Percentiles rank a stretch among this genome's conserved stretches.
These are phyloP conservation scores for Tuber melanosporum DNA, from an alignment of 495 filamentous ascomycete genomes.

Conservation along the genomic window DNA sequence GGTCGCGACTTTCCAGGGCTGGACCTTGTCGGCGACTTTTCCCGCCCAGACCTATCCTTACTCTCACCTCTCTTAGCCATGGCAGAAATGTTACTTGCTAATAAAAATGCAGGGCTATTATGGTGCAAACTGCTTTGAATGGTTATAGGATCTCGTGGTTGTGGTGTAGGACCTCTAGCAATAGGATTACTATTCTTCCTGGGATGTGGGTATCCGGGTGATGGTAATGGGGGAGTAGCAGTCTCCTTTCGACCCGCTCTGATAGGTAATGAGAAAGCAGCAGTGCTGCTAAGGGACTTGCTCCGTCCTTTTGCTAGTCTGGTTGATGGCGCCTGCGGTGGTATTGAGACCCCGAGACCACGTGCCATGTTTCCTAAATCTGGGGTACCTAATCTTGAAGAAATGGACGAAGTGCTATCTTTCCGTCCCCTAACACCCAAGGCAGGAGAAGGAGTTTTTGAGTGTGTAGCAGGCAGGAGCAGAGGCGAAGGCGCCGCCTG, in stretches of 20 bases:
- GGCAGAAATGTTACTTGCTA: conserved; percentile 13
- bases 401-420: conserved; percentile 28
- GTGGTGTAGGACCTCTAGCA: conserved; percentile 28
- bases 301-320: conserved; percentile 36
- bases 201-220: conserved; percentile 28
- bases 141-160: conserved; percentile 26
- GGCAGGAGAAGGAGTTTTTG: conserved; percentile 27
- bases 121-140: conserved; percentile 30
- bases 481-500: conserved; percentile 30
- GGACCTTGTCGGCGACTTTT: conserved; percentile 30
- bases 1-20: conserved; percentile 36
- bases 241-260: conserved; percentile 26
- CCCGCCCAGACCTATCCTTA: conserved; percentile 24
- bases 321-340: conserved; percentile 16
- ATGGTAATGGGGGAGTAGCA: conserved; percentile 33
- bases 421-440: conserved; percentile 29
- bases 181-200: conserved; percentile 33
- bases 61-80: conserved; percentile 15
- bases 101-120: conserved; percentile 16
- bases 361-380: conserved; percentile 18
- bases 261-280: conserved; percentile 31
- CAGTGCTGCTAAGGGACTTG: conserved; percentile 33
- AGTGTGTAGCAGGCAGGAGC: conserved; percentile 16
- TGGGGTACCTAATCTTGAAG: conserved; percentile 31
- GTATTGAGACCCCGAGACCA: conserved; percentile 39